Evolutionary conservation across 306 rosid genomes (phyloP).

Genomic region (Fagus crenata): DNA sequence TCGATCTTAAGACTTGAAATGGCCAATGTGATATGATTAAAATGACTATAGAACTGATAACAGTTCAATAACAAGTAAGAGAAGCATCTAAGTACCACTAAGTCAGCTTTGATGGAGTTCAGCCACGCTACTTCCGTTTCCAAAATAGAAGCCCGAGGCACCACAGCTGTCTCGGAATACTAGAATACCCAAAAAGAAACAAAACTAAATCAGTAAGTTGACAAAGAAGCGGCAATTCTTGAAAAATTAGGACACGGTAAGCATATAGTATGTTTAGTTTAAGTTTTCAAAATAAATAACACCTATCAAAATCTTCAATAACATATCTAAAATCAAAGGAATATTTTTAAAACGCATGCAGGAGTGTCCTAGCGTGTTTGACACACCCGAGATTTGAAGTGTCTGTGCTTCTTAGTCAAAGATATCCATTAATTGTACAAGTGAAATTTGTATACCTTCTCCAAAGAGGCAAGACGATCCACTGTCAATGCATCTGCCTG

Average conservation of each 20-base stretch:
- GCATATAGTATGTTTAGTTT: too few relatives aligned
- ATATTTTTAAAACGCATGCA: too few relatives aligned
- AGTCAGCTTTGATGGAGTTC: slow-evolving; percentile 81
- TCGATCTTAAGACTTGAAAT: neutral
- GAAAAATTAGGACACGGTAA: too few relatives aligned
- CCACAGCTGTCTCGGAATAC: slow-evolving; percentile 93
- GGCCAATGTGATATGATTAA: neutral
- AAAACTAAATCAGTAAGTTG: slow-evolving; percentile 11
- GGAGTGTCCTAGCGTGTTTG: too few relatives aligned
- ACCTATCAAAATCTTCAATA: too few relatives aligned
- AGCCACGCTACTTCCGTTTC: slow-evolving; percentile 81
- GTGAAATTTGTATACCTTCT: slow-evolving; percentile 52
- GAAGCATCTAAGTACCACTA: slow-evolving; percentile 65
- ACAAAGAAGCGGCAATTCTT: too few relatives aligned
- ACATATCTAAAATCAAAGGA: too few relatives aligned
- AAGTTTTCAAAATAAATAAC: too few relatives aligned
- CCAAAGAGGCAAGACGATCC: slow-evolving; percentile 94
- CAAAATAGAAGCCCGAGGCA: slow-evolving; percentile 74
- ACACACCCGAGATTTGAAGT: too few relatives aligned
- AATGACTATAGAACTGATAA: neutral
- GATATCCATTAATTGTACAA: neutral
- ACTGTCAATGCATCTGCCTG: slow-evolving; percentile 97
- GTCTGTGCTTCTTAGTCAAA: too few relatives aligned
- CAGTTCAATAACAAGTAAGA: neutral
- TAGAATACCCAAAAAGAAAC: slow-evolving; percentile 30